Percentiles rank a stretch among this genome's conserved stretches.
Conservation (phyloP, 2,329 filamentous ascomycete genomes). For the Didymella segeticola region DNA sequence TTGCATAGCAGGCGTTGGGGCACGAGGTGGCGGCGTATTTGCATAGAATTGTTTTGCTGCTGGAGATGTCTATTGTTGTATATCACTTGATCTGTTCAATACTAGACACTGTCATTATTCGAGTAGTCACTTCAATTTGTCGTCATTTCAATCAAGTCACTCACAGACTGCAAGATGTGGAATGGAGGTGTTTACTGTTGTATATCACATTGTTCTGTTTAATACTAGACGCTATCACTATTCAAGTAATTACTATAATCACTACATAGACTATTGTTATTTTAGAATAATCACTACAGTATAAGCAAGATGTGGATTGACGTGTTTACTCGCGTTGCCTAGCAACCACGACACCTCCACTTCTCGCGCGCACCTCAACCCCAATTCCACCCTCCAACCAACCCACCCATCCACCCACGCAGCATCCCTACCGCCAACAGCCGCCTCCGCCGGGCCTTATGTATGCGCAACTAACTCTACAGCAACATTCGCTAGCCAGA, state of each 20-base stretch:
- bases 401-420: conserved; percentile 33
- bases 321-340: conserved; percentile 12
- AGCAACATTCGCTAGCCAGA: conserved; percentile 49
- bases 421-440: conserved; percentile 47
- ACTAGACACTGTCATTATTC: too few species aligned
- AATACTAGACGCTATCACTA: too few species aligned
- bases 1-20: conserved; percentile 18
- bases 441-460: conserved; percentile 44
- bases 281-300: too few species aligned
- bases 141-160: too few species aligned
- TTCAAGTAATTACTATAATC: too few species aligned
- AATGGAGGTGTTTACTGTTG: too few species aligned
- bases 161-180: not conserved
- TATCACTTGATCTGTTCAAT: conserved; percentile 6
- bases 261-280: too few species aligned
- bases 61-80: conserved; percentile 6
- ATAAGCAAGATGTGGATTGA: too few species aligned
- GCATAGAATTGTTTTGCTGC: conserved; percentile 12
- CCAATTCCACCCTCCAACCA: too few species aligned
- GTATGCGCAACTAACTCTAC: conserved; percentile 49
- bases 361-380: conserved; percentile 9
- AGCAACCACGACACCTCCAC: conserved; percentile 17
- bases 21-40: conserved; percentile 2
- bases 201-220: too few species aligned
- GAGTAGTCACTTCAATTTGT: not conserved